These are phyloP conservation scores for Pythium oligandrum DNA, from an alignment of 352 stramenopile species.

Conservation along the genomic window DNA sequence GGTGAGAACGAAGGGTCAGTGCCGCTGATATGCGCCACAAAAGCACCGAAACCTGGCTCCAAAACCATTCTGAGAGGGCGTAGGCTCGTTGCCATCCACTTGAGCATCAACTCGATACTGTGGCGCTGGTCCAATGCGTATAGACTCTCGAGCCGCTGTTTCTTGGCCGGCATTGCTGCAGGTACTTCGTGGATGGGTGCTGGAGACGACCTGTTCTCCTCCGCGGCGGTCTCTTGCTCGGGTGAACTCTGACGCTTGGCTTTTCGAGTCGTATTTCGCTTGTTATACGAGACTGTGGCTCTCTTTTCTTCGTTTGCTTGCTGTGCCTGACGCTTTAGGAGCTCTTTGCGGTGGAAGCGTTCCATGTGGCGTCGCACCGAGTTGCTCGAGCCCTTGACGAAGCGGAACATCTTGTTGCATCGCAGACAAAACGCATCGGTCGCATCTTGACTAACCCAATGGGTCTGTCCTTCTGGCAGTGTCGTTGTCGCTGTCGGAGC, in stretches of 20 bases:
- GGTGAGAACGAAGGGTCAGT: constrained; percentile 12
- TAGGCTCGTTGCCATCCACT: constrained; percentile 33
- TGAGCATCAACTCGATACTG: constrained; percentile 28
- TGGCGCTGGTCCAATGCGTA: constrained; percentile 21
- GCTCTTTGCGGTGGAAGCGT: constrained; percentile 43
- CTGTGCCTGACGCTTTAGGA: constrained; percentile 23
- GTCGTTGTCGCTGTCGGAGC: constrained; percentile 19
- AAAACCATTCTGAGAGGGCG: constrained; percentile 27
- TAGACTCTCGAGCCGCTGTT: constrained; percentile 7
- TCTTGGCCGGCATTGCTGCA: constrained; percentile 6
- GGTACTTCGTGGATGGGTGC: too few relatives aligned
- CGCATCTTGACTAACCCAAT: constrained; percentile 54
- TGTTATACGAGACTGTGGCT: too few relatives aligned
- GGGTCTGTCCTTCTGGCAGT: constrained; percentile 29
- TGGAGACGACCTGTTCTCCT: too few relatives aligned
- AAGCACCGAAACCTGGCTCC: constrained; percentile 26
- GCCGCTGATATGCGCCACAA: constrained; percentile 20
- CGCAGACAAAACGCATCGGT: constrained; percentile 43
- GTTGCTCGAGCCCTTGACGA: constrained; percentile 55
- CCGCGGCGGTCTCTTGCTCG: too few relatives aligned
- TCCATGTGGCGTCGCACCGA: constrained; percentile 56
- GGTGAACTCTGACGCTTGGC: too few relatives aligned
- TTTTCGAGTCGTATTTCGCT: too few relatives aligned
- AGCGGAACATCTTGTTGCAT: constrained; percentile 43
- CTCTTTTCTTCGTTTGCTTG: too few relatives aligned